A percentile compares a stretch with the other conserved stretches of the same genome.
Evolutionary conservation across 2,329 filamentous ascomycete genomes (phyloP).

Genomic region (Westerdykella ornata): DNA sequence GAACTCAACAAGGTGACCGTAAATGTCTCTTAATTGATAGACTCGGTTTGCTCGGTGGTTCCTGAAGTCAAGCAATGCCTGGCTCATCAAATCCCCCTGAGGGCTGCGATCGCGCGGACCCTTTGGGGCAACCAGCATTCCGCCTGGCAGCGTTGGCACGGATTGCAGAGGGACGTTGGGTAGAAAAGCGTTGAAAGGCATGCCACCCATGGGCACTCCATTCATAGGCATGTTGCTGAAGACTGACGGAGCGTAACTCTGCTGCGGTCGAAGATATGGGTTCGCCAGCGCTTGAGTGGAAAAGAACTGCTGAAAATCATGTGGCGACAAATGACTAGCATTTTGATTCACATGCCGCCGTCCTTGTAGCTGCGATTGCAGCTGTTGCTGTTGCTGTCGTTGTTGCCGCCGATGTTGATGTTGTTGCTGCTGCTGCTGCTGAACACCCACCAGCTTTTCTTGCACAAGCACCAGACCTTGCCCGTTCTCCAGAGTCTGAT

Average conservation of each 20-base stretch:
- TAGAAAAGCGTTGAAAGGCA: slow-evolving; percentile 25
- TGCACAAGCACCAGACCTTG: slow-evolving; percentile 44
- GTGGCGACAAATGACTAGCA: too few species aligned
- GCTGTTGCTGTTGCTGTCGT: slow-evolving; percentile 29
- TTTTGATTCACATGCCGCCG: not conserved
- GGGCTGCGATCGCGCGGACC: slow-evolving; percentile 45
- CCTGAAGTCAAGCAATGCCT: slow-evolving; percentile 73
- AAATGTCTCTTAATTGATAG: slow-evolving; percentile 85
- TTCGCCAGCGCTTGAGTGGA: too few species aligned
- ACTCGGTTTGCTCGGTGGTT: slow-evolving; percentile 66
- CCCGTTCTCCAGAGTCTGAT: slow-evolving; percentile 38
- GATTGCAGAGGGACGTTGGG: not conserved
- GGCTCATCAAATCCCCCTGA: slow-evolving; percentile 60
- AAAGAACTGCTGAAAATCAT: slow-evolving; percentile 1
- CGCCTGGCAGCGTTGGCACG: slow-evolving; percentile 32
- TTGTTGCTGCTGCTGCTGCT: slow-evolving; percentile 39
- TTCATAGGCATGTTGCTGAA: slow-evolving; percentile 29
- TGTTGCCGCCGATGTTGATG: slow-evolving; percentile 26
- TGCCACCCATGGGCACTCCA: slow-evolving; percentile 30
- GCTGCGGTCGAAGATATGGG: too few species aligned
- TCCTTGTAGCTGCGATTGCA: slow-evolving; percentile 3
- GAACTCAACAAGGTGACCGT: slow-evolving; percentile 83
- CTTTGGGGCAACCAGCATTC: slow-evolving; percentile 37
- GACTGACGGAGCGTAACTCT: too few species aligned
- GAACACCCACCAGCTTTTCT: slow-evolving; percentile 44